phyloP scores from a whole-genome alignment of 768 basidiomycete genomes.

The Lepiota subincarnata region DNA sequence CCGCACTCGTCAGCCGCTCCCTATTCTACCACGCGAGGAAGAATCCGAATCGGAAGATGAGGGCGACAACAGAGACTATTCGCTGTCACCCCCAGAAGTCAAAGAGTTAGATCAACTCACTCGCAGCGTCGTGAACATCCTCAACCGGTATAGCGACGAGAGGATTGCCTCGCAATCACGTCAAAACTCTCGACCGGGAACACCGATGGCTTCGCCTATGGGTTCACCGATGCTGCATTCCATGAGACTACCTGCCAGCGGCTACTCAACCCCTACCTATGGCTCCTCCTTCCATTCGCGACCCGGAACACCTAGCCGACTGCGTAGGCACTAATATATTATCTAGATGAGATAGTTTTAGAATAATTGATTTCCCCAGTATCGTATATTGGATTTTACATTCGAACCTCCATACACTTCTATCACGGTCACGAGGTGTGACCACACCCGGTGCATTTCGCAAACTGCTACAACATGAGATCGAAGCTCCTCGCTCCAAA shows the following conservation, averaged over 20 bases:
- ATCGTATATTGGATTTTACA: neutral
- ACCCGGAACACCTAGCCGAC: conserved; percentile 60
- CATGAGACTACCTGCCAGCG: conserved; percentile 40
- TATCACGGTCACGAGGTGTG: conserved; percentile 2
- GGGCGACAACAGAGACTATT: conserved; percentile 44
- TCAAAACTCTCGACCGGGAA: conserved; percentile 61
- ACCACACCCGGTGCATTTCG: neutral
- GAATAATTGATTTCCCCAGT: neutral
- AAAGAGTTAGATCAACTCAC: conserved; percentile 74
- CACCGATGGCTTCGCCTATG: conserved; percentile 39
- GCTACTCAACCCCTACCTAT: conserved; percentile 51
- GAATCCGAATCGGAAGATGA: conserved; percentile 59
- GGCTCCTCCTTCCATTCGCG: conserved; percentile 39
- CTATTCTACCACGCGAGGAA: conserved; percentile 40
- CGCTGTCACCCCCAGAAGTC: conserved; percentile 65
- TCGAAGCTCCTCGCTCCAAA: neutral
- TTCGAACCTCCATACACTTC: neutral
- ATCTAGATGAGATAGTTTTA: conserved; percentile 9
- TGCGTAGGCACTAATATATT: conserved; percentile 31
- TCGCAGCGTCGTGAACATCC: conserved; percentile 64
- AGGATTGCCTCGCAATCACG: conserved; percentile 52
- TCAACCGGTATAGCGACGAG: conserved; percentile 71
- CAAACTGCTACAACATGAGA: neutral
- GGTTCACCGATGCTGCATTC: conserved; percentile 43
- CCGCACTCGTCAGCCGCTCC: conserved; percentile 25